These are phyloP conservation scores for Macrophomina phaseolina DNA, from an alignment of 2,329 filamentous ascomycete species.

Conservation along the genomic window DNA sequence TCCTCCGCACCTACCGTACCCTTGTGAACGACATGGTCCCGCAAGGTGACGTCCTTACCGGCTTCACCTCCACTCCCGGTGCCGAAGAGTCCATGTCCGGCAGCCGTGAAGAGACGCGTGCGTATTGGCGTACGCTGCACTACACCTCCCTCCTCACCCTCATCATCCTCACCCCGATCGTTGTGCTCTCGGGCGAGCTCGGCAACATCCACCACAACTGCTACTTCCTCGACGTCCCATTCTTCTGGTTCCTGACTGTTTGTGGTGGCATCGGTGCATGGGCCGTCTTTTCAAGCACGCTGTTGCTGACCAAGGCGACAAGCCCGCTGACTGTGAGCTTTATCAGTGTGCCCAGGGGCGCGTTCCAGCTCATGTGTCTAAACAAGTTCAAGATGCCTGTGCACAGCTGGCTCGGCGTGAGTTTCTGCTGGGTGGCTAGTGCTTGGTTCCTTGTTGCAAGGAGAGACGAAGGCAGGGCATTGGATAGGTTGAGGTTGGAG, in stretches of 20 bases:
- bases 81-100: conserved; percentile 23
- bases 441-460: conserved; percentile 55
- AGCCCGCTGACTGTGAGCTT: conserved; percentile 58
- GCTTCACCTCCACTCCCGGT: conserved; percentile 37
- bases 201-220: conserved; percentile 57
- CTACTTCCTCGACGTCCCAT: conserved; percentile 61
- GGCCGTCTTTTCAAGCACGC: conserved; percentile 55
- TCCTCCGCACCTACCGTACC: conserved; percentile 56
- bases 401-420: conserved; percentile 59
- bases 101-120: conserved; percentile 55
- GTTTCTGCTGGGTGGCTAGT: conserved; percentile 57
- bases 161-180: conserved; percentile 55
- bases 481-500: conserved; percentile 42
- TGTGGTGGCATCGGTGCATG: conserved; percentile 56
- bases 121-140: conserved; percentile 59
- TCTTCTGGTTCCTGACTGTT: conserved; percentile 61
- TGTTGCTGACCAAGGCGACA: conserved; percentile 57
- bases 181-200: conserved; percentile 57
- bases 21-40: conserved; percentile 53
- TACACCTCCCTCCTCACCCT: conserved; percentile 59
- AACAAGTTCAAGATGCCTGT: conserved; percentile 55
- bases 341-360: conserved; percentile 55
- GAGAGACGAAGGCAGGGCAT: conserved; percentile 46
- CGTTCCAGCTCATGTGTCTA: conserved; percentile 56
- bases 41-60: conserved; percentile 51